Conservation (phyloP, 495 filamentous ascomycete species). For the Aspergillus campestris region DNA sequence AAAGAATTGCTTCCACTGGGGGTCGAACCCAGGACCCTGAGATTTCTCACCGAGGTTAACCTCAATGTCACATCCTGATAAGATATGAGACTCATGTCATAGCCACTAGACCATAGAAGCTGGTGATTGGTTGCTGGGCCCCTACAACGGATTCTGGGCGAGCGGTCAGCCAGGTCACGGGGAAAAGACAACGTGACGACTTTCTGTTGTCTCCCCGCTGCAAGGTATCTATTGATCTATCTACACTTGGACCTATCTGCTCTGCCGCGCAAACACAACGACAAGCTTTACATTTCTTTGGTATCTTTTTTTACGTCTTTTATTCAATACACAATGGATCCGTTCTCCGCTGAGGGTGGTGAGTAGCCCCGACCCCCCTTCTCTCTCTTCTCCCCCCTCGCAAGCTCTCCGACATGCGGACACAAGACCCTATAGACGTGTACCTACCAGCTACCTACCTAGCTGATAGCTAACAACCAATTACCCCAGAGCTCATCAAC, state of each 20-base stretch:
- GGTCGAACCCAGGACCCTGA: too few relatives aligned
- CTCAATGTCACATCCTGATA: too few relatives aligned
- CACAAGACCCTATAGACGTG: background rate
- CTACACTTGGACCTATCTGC: background rate
- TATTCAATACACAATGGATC: constrained; percentile 57
- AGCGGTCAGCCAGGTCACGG: background rate
- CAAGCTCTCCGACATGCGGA: constrained; percentile 3
- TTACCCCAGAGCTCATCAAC: constrained; percentile 73
- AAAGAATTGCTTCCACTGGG: too few relatives aligned
- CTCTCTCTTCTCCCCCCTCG: background rate
- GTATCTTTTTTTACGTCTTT: background rate
- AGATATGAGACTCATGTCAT: too few relatives aligned
- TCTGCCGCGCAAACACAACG: background rate
- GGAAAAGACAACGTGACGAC: constrained; percentile 20
- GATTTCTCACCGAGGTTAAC: too few relatives aligned
- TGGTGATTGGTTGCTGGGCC: too few relatives aligned
- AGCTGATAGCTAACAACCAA: too few relatives aligned
- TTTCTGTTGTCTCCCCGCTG: constrained; percentile 4
- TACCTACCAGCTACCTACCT: too few relatives aligned
- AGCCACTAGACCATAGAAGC: too few relatives aligned
- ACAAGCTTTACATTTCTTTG: background rate
- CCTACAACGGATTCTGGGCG: too few relatives aligned
- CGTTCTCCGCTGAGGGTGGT: constrained; percentile 88
- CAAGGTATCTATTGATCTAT: background rate
- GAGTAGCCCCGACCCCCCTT: constrained; percentile 12